Evolutionary conservation across 2,329 filamentous ascomycete genomes (phyloP).

Genomic region (Podosphaera xanthii): DNA sequence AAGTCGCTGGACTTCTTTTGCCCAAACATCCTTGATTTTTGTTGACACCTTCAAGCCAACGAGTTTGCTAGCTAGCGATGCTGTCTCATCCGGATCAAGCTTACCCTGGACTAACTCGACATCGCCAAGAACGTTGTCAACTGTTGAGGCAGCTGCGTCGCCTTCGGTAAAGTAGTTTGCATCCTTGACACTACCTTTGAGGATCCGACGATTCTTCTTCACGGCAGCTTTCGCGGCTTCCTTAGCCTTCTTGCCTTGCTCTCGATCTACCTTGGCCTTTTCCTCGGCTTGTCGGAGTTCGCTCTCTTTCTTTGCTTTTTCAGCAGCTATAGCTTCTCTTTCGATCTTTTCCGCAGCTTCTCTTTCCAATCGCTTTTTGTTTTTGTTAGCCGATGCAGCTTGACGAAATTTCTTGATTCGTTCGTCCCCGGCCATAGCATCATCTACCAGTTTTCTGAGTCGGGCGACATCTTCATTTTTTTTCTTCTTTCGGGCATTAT

Average conservation of each 20-base stretch:
- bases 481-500: constrained; percentile 94
- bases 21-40: constrained; percentile 72
- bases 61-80: constrained; percentile 58
- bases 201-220: constrained; percentile 99
- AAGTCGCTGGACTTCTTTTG: constrained; percentile 53
- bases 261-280: constrained; percentile 62
- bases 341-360: constrained; percentile 80
- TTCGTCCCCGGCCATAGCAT: constrained; percentile 64
- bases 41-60: constrained; percentile 53
- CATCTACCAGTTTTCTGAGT: constrained; percentile 73
- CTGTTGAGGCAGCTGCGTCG: constrained; percentile 49
- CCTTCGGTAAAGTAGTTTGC: constrained; percentile 80
- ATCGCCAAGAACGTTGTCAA: constrained; percentile 65
- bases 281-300: constrained; percentile 67
- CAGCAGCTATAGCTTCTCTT: constrained; percentile 61
- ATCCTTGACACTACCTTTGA: constrained; percentile 85
- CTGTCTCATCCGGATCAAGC: constrained; percentile 79
- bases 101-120: constrained; percentile 73
- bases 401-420: constrained; percentile 95
- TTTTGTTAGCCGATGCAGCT: constrained; percentile 78
- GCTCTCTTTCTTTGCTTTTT: constrained; percentile 65
- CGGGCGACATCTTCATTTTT: constrained; percentile 94
- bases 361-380: constrained; percentile 77
- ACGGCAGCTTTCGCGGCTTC: constrained; percentile 95
- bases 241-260: constrained; percentile 83